Evolutionary conservation across 805 yeast genomes (phyloP), one percentile per base, ranked within the genome.

Genomic region (Debaryomyces hansenii): DNA sequence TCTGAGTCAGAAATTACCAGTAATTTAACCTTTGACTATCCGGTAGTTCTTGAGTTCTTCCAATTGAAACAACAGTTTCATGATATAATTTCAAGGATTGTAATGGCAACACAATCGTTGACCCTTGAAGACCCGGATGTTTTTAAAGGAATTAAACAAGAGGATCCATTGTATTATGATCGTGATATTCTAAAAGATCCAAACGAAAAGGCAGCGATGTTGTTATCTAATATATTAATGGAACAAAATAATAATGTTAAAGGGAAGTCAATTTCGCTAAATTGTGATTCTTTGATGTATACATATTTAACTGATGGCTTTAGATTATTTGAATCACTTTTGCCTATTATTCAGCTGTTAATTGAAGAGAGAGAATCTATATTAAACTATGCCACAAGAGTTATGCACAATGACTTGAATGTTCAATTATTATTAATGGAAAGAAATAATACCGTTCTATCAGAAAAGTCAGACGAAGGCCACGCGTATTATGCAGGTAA

Each of bases 61-160:
- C 85, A 84, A 50, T 68, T 78, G 40, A 90, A 90, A 56, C 96
- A 90, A 60, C 75, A 78, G 7, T 61, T 87, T 20, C 91, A 89
- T 61, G 81, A 85, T 52, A 60, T 75, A 4, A 69, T 84, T 28
- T 69, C 82, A 3, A 75, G 76, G 24, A 71, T 86, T 5, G 72
- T 88, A 9, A 77, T 87, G 76, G 80, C 83, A 40, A 75, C 87
- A 0, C 96, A 88, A 59, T 72, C 82, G 10, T 65, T 87, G 9
- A 85, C 94, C 0, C 64, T 87, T 9, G 80, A 77, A 24, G 95
- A 87, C 58, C 90, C 94, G 0, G 90, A 85, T 48, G 84, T 83
- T 1, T 87, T 87, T 63, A 73, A 75, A 42, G 79, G 85, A 0
- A 71, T 85, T 66, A 75, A 75, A 47, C 83, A 82, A 27, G 87